Conservation (phyloP, 2,329 filamentous ascomycete species). For the Fonsecaea nubica region DNA sequence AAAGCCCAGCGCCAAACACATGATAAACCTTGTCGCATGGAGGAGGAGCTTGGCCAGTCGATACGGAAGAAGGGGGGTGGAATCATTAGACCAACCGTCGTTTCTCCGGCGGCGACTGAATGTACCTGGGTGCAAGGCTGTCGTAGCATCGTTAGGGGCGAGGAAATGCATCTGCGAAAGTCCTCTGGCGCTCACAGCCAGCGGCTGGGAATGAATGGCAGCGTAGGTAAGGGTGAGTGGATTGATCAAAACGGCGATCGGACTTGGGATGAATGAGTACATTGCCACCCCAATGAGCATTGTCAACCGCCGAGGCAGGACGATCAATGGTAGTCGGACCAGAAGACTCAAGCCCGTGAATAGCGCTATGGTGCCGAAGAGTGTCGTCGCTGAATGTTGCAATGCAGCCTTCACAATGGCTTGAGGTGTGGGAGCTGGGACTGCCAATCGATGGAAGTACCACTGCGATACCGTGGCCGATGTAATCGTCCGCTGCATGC, state of each 20-base stretch:
- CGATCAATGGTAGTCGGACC: conserved; percentile 81
- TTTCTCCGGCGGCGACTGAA: conserved; percentile 40
- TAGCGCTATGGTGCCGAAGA: conserved; percentile 91
- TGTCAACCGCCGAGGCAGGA: conserved; percentile 78
- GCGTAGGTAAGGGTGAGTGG: conserved; percentile 91
- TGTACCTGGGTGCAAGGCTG: conserved; percentile 60
- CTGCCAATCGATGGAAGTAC: conserved; percentile 94
- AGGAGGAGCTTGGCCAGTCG: conserved; percentile 88
- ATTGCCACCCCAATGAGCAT: conserved; percentile 72
- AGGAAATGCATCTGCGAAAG: conserved; percentile 84
- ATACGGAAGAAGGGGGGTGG: conserved; percentile 76
- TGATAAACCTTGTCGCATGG: conserved; percentile 87
- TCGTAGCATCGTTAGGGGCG: conserved; percentile 73
- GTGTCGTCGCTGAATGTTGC: conserved; percentile 78
- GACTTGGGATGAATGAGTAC: conserved; percentile 82
- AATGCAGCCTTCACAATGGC: conserved; percentile 85
- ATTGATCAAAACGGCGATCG: conserved; percentile 84
- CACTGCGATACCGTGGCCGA: conserved; percentile 96
- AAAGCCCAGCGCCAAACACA: conserved; percentile 87
- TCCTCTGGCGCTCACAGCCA: conserved; percentile 77
- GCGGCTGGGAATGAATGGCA: conserved; percentile 87
- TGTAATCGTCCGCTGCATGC: conserved; percentile 87
- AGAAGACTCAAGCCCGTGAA: conserved; percentile 81
- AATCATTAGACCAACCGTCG: conserved; percentile 45
- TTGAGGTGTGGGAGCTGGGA: conserved; percentile 75